Conservation (phyloP, 2,329 filamentous ascomycete genomes). For the Penicillium brasilianum region DNA sequence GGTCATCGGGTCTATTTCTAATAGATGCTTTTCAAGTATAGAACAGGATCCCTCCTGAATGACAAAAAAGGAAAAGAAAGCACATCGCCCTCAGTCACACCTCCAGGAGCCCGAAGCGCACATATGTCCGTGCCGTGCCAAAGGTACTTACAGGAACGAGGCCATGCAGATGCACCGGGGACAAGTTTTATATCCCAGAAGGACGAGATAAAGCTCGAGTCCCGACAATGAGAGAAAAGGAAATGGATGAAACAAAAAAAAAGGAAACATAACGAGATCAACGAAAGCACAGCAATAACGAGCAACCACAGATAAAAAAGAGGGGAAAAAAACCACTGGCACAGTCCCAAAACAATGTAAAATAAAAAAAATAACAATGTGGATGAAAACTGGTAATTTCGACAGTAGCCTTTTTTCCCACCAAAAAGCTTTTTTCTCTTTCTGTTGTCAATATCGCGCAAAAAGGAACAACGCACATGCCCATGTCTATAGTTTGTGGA, state of each 20-base stretch:
- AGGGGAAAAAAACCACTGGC: constrained; percentile 6
- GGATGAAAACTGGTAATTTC: constrained; percentile 11
- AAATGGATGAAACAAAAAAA: constrained; percentile 14
- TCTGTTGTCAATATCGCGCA: constrained; percentile 33
- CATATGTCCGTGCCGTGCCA: constrained; percentile 32
- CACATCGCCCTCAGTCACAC: constrained; percentile 33
- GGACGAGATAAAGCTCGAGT: not conserved
- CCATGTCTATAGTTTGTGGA: constrained; percentile 49
- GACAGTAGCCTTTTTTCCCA: constrained; percentile 17
- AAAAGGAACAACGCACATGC: constrained; percentile 41
- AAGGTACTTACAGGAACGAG: constrained; percentile 33
- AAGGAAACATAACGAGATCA: not conserved
- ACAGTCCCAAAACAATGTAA: not conserved
- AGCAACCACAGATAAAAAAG: constrained; percentile 2
- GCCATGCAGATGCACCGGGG: constrained; percentile 32
- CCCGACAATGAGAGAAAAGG: constrained; percentile 5
- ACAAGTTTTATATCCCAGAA: not conserved
- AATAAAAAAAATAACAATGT: not conserved
- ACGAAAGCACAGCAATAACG: constrained; percentile 11
- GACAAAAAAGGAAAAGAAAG: constrained; percentile 8
- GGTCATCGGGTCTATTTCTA: constrained; percentile 32
- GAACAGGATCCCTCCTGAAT: constrained; percentile 20
- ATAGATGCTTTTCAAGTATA: constrained; percentile 32
- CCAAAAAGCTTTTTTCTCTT: constrained; percentile 36
- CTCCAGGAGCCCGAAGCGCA: constrained; percentile 28